Evolutionary conservation across 192 early-diverging fungal genomes (phyloP), one percentile per base, ranked within the genome.

Genomic region (Backusella morwellensis): DNA sequence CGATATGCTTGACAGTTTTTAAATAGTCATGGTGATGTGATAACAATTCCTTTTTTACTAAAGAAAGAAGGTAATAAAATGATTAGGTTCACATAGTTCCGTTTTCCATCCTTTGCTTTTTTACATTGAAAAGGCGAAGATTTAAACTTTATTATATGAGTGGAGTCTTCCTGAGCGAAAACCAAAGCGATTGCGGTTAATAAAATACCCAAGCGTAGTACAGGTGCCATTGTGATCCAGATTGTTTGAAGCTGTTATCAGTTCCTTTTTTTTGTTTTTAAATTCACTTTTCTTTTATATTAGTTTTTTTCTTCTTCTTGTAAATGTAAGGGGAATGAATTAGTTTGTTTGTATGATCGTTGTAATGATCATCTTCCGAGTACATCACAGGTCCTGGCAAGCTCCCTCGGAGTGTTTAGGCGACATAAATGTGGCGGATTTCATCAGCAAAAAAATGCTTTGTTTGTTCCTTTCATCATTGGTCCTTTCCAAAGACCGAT

Each of bases 101-200:
- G 38, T 34, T 70, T 9, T 36, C 66, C 47, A n/a, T 50, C n/a
- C 19, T 50, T 50, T 50, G 6, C 42, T 75, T 73, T 44, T 12
- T 72, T 70, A 2, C 40, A 9, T 29, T 77, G 70, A 41, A 70
- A 35, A 29, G 38, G 26, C n/a, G 54, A 59, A 29, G 66, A 41
- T 67, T 78, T 82, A 52, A 82, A 78, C 40, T 78, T 82, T 41
- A 82, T 82, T 23, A 82, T 78, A 29, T 82, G 80, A 42, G 80
- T 78, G 9, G 80, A 73, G 2, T 81, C 75, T 44, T 44, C 41
- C 23, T 47, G 70, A 4, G 38, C 70, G 41, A 69, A 38, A 36
- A 9, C 68, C 68, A 69, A 38, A 4, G n/a, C 11, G 17, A 40
- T 35, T 38, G 36, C 68, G 68, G 36, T 38, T 40, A 38, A 69